phyloP scores from a whole-genome alignment of 2,329 filamentous ascomycete species.

The Raffaelea arxii region DNA sequence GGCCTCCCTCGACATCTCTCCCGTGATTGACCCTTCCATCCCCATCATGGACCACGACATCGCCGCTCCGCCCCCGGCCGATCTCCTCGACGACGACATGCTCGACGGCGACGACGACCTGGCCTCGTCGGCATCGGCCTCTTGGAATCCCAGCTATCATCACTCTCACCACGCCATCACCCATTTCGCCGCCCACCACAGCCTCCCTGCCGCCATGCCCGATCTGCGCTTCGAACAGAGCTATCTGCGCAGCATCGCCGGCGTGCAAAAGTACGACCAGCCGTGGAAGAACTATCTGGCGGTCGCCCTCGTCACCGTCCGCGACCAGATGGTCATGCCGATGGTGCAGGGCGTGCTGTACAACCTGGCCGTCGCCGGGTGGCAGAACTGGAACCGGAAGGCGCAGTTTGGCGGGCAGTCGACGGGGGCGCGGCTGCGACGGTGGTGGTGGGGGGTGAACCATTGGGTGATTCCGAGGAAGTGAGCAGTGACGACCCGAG shows the following conservation, averaged over 20 bases:
- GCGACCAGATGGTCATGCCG: constrained; percentile 88
- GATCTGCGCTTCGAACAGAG: constrained; percentile 97
- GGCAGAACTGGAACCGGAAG: constrained; percentile 80
- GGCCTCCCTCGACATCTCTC: too few species aligned
- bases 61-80: constrained; percentile 69
- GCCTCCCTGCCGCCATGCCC: constrained; percentile 58
- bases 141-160: not conserved
- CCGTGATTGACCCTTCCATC: too few species aligned
- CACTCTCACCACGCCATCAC: not conserved
- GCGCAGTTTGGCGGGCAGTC: constrained; percentile 68
- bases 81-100: constrained; percentile 30
- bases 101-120: constrained; percentile 19
- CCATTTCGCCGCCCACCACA: constrained; percentile 6
- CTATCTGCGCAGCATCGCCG: constrained; percentile 81
- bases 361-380: constrained; percentile 75
- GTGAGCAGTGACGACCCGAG: not conserved
- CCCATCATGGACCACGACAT: constrained; percentile 65
- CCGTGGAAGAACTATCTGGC: too few species aligned
- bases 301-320: constrained; percentile 74
- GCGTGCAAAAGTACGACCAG: constrained; percentile 65
- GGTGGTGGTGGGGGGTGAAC: constrained; percentile 95
- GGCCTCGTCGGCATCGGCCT: not conserved
- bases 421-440: constrained; percentile 64
- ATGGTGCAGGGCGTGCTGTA: constrained; percentile 83
- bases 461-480: constrained; percentile 64